Evolutionary conservation across 208 protist species (phyloP), one percentile per base, ranked within the genome.

Genomic region (Leishmania guyanensis): DNA sequence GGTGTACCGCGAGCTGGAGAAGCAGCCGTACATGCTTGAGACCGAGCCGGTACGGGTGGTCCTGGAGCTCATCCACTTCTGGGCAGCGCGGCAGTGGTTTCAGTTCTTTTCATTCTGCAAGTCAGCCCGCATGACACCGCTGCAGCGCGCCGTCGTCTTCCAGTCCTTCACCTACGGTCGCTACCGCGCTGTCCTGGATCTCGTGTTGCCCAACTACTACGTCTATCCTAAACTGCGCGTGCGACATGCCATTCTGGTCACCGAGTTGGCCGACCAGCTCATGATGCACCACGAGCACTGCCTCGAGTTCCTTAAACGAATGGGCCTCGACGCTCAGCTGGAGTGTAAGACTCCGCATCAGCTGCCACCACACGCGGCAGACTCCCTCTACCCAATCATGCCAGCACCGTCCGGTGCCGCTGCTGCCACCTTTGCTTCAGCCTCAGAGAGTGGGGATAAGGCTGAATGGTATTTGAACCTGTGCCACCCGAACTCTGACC

Each of bases 81-180:
- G 91, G 91, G 86, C 89, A 29, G 72, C 88, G 70, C 87, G 92
- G 16, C 79, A 89, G n/a, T 97, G 92, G 90, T 93, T 95, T 70
- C 83, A 84, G 17, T 97, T 95, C 78, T 94, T 97, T 58, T 78
- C 89, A 56, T 60, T 94, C 33, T 96, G 90, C 73, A 77, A 82
- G 43, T 80, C 79, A 0, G 65, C 58, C 33, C n/a, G n/a, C 22
- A 81, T 97, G 46, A 96, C 92, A 10, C 82, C 85, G 22, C 82
- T 97, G 83, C 94, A 97, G 82, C 82, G 88, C 4, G 82, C 90
- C 5, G 89, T 97, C 9, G 79, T 94, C 20, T 95, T 95, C 66
- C 91, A 96, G 51, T 96, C 92, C 82, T 96, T 97, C 84, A 92
- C 92, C 51, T 97, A 97, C 79, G 85, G 84, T 3, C 89, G 94